Conservation (phyloP, 108 stramenopile species). For the Nitzschia palea region DNA sequence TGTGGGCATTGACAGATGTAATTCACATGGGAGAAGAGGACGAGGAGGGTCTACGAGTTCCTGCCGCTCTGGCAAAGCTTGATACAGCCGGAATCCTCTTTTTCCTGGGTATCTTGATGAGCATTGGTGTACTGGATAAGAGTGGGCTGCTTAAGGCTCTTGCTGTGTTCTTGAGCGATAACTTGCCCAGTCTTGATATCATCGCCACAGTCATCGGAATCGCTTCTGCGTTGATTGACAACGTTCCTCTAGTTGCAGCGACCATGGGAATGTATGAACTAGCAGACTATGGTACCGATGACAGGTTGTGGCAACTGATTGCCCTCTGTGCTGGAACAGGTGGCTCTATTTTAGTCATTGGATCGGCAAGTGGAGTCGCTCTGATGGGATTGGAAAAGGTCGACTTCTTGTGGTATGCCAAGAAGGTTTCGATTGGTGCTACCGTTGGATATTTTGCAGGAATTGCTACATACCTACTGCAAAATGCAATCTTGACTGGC, state of each 20-base stretch:
- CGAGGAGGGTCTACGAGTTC: conserved; percentile 78
- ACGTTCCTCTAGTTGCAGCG: conserved; percentile 93
- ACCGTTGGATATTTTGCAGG: conserved; percentile 90
- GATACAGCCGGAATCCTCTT: conserved; percentile 92
- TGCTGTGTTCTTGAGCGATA: conserved; percentile 84
- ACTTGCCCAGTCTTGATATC: conserved; percentile 86
- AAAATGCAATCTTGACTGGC: conserved; percentile 71
- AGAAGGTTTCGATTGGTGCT: conserved; percentile 84
- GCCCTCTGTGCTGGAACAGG: conserved; percentile 95
- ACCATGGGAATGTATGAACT: conserved; percentile 96
- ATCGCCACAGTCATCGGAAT: conserved; percentile 93
- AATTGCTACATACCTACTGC: conserved; percentile 82
- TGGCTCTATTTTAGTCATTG: conserved; percentile 92
- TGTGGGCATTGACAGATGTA: conserved; percentile 93
- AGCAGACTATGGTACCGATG: conserved; percentile 84
- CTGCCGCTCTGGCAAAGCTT: conserved; percentile 75
- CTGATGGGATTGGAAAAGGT: conserved; percentile 96
- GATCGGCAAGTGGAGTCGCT: conserved; percentile 91
- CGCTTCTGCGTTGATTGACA: conserved; percentile 92
- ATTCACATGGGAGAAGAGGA: conserved; percentile 90
- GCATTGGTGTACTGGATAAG: conserved; percentile 91
- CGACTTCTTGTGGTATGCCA: conserved; percentile 94
- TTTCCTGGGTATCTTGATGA: conserved; percentile 95
- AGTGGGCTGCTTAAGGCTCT: conserved; percentile 87
- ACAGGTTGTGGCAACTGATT: conserved; percentile 92